Evolutionary conservation across 768 basidiomycete genomes (phyloP).

Genomic region (Boletus tomentosulus): DNA sequence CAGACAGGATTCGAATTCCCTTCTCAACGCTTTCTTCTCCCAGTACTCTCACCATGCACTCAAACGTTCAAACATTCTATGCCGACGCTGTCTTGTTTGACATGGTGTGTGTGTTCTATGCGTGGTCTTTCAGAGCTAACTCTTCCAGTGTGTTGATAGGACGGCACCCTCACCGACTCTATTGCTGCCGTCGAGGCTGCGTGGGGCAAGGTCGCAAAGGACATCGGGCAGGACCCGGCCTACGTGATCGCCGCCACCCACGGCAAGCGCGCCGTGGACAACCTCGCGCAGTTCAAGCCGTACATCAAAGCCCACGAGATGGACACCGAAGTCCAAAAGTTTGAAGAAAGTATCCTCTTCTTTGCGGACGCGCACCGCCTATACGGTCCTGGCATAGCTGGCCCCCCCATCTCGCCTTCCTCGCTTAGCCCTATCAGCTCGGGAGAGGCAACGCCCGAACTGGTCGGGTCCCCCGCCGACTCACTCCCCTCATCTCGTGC

Average conservation of each 20-base stretch:
- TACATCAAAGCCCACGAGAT: slow-evolving; percentile 51
- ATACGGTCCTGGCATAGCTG: slow-evolving; percentile 38
- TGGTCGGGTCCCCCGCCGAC: slow-evolving; percentile 31
- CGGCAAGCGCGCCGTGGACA: slow-evolving; percentile 74
- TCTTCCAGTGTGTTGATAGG: slow-evolving; percentile 36
- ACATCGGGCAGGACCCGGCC: slow-evolving; percentile 63
- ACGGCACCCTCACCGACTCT: slow-evolving; percentile 71
- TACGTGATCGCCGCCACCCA: slow-evolving; percentile 74
- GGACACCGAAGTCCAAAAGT: slow-evolving; percentile 53
- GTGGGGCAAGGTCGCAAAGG: slow-evolving; percentile 67
- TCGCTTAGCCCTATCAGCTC: slow-evolving; percentile 26
- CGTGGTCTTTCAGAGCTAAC: slow-evolving; percentile 19
- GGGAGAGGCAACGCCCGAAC: slow-evolving; percentile 39
- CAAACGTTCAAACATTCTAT: slow-evolving; percentile 36
- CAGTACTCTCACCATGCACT: slow-evolving; percentile 16
- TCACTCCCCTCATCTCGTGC: slow-evolving; percentile 42
- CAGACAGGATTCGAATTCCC: slow-evolving; percentile 15
- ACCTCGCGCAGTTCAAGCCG: slow-evolving; percentile 60
- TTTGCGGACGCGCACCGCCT: slow-evolving; percentile 56
- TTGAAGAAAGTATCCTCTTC: slow-evolving; percentile 63
- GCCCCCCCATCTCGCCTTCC: slow-evolving; percentile 8
- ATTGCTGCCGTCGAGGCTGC: slow-evolving; percentile 72
- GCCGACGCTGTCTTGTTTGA: slow-evolving; percentile 63
- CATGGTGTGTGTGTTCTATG: slow-evolving; percentile 46
- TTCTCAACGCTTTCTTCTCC: background rate